Percentiles rank a stretch among this genome's conserved stretches.
Conservation (phyloP, 768 basidiomycete species). For the Amanita fuliginea region DNA sequence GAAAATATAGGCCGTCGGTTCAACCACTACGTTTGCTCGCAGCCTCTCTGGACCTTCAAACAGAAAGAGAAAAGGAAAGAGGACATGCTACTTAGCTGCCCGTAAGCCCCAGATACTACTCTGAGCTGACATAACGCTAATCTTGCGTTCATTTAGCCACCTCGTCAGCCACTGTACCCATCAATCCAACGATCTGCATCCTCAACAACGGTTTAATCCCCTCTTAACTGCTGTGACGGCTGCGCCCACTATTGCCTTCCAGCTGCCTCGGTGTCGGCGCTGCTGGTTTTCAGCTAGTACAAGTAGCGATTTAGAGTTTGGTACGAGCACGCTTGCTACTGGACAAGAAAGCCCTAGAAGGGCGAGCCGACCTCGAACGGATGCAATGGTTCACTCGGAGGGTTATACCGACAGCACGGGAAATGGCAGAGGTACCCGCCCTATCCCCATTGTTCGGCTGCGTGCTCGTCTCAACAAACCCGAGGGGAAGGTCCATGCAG, state of each 20-base stretch:
- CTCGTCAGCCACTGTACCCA: neutral
- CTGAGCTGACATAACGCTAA: neutral
- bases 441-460: conserved; percentile 4
- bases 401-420: neutral
- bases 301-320: conserved; percentile 3
- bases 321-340: conserved; percentile 15
- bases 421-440: neutral
- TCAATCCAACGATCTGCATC: neutral
- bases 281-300: neutral
- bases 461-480: conserved; percentile 28
- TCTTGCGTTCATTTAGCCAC: neutral
- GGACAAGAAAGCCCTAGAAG: conserved; percentile 30
- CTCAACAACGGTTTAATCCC: conserved; percentile 2
- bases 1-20: conserved; percentile 9
- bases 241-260: neutral
- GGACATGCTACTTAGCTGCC: neutral
- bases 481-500: neutral
- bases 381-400: conserved; percentile 48
- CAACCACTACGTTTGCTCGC: conserved; percentile 28
- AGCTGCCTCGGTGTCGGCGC: neutral
- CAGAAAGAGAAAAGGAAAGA: conserved; percentile 3
- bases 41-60: conserved; percentile 24
- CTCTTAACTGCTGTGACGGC: neutral
- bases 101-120: neutral
- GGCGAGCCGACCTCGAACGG: conserved; percentile 48